Percentiles rank a stretch among this genome's conserved stretches.
phyloP scores from a whole-genome alignment of 306 rosid genomes.

The Betula pendula region DNA sequence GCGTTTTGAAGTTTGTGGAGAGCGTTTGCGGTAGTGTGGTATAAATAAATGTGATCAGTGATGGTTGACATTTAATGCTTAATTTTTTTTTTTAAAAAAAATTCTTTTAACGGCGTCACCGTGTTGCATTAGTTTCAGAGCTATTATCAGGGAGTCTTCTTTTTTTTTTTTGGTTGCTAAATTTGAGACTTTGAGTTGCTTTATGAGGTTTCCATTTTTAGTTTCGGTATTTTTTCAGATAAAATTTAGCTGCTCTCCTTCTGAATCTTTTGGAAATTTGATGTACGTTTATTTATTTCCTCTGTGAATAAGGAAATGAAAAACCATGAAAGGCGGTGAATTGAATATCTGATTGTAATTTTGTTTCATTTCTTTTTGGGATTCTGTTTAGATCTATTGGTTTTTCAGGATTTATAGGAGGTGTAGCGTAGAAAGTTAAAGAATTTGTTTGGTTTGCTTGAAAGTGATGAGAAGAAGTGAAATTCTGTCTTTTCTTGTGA shows the following conservation, averaged over 20 bases:
- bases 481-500: not conserved
- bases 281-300: too few species aligned
- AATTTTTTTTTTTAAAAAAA: not conserved
- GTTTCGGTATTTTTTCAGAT: not conserved
- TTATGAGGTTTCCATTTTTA: not conserved
- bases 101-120: not conserved
- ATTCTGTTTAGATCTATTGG: not conserved
- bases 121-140: constrained; percentile 5
- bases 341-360: not conserved
- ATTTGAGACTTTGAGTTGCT: not conserved
- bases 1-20: not conserved
- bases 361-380: not conserved
- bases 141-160: not conserved
- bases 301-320: not conserved
- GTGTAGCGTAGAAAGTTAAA: not conserved
- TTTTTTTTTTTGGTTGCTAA: not conserved
- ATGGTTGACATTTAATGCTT: not conserved
- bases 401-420: not conserved
- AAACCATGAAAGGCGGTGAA: not conserved
- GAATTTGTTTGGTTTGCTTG: not conserved
- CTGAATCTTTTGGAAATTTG: not conserved
- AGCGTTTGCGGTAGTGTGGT: not conserved
- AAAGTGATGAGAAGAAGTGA: not conserved
- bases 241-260: not conserved
- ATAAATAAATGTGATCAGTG: not conserved